phyloP scores from a whole-genome alignment of 352 stramenopile genomes.

The Globisporangium middletonii region DNA sequence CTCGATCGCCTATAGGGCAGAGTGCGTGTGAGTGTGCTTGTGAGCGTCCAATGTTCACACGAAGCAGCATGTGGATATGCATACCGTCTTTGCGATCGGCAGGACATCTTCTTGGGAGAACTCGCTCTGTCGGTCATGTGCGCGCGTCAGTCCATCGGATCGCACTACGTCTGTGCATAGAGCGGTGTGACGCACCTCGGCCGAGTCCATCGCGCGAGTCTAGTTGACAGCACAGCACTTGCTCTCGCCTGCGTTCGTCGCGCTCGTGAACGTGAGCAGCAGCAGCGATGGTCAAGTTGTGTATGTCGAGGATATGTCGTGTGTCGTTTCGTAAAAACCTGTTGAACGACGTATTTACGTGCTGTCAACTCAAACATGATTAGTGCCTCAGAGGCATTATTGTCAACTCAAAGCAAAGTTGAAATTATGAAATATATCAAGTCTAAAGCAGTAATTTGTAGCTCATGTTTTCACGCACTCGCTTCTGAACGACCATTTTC shows the following conservation, averaged over 20 bases:
- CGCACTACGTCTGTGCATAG: background rate
- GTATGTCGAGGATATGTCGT: background rate
- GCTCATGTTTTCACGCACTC: no score
- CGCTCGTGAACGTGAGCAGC: no score
- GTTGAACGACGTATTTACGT: no score
- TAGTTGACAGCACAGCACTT: background rate
- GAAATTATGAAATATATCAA: no score
- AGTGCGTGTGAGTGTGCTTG: background rate
- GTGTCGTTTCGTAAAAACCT: no score
- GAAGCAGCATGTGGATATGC: background rate
- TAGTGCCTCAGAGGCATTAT: no score
- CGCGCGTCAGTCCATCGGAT: no score
- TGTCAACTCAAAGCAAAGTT: no score
- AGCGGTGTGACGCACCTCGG: conserved; percentile 19
- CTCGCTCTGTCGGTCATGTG: conserved; percentile 39
- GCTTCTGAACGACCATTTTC: no score
- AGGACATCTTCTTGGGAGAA: conserved; percentile 77
- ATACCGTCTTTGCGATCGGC: conserved; percentile 61
- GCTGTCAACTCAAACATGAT: no score
- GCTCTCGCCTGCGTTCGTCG: background rate
- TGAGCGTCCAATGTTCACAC: no score
- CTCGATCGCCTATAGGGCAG: conserved; percentile 50
- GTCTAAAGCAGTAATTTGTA: no score
- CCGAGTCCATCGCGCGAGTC: conserved; percentile 32
- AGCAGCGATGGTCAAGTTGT: background rate